A percentile compares a stretch with the other conserved stretches of the same genome.
These are phyloP conservation scores for Colletotrichum eremochloae DNA, from an alignment of 2,329 filamentous ascomycete species.

Conservation along the genomic window DNA sequence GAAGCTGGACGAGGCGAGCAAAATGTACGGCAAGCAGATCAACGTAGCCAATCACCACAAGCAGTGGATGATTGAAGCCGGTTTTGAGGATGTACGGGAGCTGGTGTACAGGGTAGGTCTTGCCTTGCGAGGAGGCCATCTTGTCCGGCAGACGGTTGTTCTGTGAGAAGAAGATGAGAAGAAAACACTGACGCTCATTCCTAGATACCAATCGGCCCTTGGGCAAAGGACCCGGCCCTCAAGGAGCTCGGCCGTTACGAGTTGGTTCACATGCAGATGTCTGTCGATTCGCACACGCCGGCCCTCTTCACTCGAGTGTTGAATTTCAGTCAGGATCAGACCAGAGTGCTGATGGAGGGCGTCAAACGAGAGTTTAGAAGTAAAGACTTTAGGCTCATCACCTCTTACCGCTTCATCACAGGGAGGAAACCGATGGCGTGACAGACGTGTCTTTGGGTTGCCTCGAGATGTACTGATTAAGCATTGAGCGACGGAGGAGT, in stretches of 20 bases:
- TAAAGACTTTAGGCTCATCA: constrained; percentile 51
- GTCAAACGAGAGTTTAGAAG: constrained; percentile 55
- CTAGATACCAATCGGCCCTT: constrained; percentile 55
- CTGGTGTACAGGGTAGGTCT: constrained; percentile 48
- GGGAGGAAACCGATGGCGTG: constrained; percentile 46
- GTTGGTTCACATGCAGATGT: constrained; percentile 58
- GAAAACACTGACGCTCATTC: neutral
- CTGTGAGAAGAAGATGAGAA: neutral
- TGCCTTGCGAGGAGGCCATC: fast-evolving
- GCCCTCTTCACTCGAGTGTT: constrained; percentile 56
- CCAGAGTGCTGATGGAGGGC: constrained; percentile 57
- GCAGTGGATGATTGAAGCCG: constrained; percentile 55
- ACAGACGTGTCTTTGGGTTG: neutral
- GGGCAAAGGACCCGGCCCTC: constrained; percentile 53
- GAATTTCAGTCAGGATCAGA: constrained; percentile 56
- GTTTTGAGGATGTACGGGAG: constrained; percentile 53
- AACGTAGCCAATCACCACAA: constrained; percentile 54
- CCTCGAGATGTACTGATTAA: neutral
- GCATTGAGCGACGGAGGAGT: neutral
- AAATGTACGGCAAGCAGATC: constrained; percentile 54
- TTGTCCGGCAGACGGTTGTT: neutral
- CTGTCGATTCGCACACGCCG: constrained; percentile 57
- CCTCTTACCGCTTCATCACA: constrained; percentile 52
- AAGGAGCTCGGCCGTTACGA: constrained; percentile 55
- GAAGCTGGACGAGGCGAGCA: constrained; percentile 53